Conservation (phyloP, 2,329 filamentous ascomycete species). For the Fusarium neocosmosporiellum region DNA sequence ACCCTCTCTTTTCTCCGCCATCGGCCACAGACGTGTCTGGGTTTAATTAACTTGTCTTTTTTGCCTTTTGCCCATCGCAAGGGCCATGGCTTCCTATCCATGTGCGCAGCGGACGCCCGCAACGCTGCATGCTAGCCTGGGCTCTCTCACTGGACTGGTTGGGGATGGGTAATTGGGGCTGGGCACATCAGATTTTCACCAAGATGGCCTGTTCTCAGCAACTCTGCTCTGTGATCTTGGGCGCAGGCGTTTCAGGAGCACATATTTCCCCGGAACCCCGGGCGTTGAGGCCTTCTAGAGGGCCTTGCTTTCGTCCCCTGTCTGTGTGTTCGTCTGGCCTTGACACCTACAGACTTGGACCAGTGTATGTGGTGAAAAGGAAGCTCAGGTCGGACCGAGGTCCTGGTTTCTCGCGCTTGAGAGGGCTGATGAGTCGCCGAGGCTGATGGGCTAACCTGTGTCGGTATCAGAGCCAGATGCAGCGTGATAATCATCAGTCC, state of each 20-base stretch:
- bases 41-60: slow-evolving; percentile 28
- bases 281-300: slow-evolving; percentile 22
- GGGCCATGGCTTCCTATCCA: background rate
- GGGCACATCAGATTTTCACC: slow-evolving; percentile 19
- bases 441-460: background rate
- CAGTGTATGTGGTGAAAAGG: background rate
- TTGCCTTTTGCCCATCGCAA: background rate
- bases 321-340: slow-evolving; percentile 6
- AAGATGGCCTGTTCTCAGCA: slow-evolving; percentile 25
- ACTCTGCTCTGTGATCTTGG: background rate
- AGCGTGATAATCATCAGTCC: slow-evolving; percentile 17
- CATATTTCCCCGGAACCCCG: slow-evolving; percentile 26
- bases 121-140: background rate
- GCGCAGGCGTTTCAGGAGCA: slow-evolving; percentile 34
- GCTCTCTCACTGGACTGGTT: background rate
- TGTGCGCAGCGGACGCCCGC: slow-evolving; percentile 1
- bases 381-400: background rate
- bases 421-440: background rate
- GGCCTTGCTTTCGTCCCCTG: slow-evolving; percentile 11
- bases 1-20: slow-evolving; percentile 17
- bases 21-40: background rate
- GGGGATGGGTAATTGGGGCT: slow-evolving; percentile 7
- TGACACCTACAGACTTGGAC: background rate
- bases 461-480: background rate
- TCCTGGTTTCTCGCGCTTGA: background rate